These are phyloP conservation scores for Globisporangium parvum DNA, from an alignment of 352 stramenopile species.

Conservation along the genomic window DNA sequence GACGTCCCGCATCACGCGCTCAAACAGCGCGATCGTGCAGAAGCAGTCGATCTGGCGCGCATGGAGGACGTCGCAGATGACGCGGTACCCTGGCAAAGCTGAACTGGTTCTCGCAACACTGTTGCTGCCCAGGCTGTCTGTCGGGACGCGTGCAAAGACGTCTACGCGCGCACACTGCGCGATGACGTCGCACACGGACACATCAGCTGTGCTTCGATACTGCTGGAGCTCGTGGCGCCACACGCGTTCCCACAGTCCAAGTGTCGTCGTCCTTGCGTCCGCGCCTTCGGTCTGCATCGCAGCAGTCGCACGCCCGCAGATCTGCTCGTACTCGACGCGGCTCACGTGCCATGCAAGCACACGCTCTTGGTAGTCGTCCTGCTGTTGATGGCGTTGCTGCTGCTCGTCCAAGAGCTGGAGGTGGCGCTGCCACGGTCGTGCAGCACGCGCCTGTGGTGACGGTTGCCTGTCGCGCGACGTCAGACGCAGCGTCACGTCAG, in stretches of 20 bases:
- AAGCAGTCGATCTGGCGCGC: conserved; percentile 1
- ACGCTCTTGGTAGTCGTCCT: background rate
- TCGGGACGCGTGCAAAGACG: conserved; percentile 13
- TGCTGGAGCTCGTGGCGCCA: conserved; percentile 27
- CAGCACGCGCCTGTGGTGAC: no score
- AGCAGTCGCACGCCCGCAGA: background rate
- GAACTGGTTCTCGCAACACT: background rate
- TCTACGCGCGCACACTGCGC: conserved; percentile 31
- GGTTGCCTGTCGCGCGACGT: background rate
- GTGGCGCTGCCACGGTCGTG: no score
- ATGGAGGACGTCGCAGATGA: conserved; percentile 8
- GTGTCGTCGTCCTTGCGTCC: no score
- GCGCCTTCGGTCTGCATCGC: background rate
- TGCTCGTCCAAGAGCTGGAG: background rate
- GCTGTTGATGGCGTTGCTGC: background rate
- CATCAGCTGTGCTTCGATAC: conserved; percentile 2
- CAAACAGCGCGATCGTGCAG: background rate
- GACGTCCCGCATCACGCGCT: background rate
- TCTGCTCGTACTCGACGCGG: conserved; percentile 6
- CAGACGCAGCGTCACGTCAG: conserved; percentile 6
- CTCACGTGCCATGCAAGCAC: background rate
- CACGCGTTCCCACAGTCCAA: conserved; percentile 24
- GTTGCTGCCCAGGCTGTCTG: no score
- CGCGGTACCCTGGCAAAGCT: conserved; percentile 18
- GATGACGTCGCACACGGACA: conserved; percentile 21